A percentile compares a stretch with the other conserved stretches of the same genome.
phyloP scores from a whole-genome alignment of 2,329 filamentous ascomycete genomes.

The Stemphylium vesicarium region DNA sequence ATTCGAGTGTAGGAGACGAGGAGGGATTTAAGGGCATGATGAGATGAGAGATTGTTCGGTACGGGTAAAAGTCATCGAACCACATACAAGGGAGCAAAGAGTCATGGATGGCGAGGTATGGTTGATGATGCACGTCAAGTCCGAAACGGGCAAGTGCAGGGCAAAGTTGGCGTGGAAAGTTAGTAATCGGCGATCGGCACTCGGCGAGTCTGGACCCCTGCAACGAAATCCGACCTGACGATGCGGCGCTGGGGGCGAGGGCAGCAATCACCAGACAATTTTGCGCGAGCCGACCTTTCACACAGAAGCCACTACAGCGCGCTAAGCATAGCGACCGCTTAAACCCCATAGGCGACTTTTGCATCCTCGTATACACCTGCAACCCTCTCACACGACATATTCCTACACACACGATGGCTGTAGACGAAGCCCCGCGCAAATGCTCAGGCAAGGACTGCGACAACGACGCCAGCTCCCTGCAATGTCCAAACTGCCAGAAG shows the following conservation, averaged over 20 bases:
- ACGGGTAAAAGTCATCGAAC: constrained; percentile 2
- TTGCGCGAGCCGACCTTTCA: constrained; percentile 25
- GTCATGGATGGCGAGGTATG: constrained; percentile 12
- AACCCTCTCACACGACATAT: background rate
- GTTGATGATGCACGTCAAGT: constrained; percentile 24
- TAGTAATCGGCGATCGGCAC: constrained; percentile 29
- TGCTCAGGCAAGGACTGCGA: constrained; percentile 84
- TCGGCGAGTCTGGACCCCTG: constrained; percentile 23
- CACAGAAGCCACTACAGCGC: background rate
- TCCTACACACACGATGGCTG: constrained; percentile 35
- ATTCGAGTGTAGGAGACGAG: background rate
- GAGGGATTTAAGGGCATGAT: background rate
- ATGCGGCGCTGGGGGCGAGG: constrained; percentile 19
- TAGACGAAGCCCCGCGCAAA: constrained; percentile 63
- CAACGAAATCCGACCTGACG: constrained; percentile 15
- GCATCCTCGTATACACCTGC: background rate
- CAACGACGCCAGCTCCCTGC: constrained; percentile 83
- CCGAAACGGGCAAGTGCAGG: constrained; percentile 26
- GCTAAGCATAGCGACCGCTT: background rate
- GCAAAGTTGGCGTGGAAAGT: constrained; percentile 13
- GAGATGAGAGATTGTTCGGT: background rate
- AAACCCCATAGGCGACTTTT: background rate
- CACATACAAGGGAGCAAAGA: constrained; percentile 9
- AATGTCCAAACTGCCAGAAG: constrained; percentile 96
- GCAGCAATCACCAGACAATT: constrained; percentile 16